Conservation (phyloP, 768 basidiomycete species). For the Leccinum variicolor region DNA sequence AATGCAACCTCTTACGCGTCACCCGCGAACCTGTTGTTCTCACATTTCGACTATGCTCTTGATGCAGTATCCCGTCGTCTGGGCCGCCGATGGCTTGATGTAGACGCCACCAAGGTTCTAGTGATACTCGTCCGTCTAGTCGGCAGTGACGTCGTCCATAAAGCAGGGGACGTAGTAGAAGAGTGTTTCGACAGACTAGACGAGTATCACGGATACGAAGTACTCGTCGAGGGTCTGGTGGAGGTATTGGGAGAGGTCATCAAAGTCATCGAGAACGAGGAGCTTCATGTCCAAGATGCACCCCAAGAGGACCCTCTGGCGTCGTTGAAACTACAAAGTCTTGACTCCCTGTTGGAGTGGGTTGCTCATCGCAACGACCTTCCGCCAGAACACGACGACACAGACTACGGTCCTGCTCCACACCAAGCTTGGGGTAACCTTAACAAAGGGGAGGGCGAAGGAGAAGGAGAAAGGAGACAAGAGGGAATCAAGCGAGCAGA, state of each 20-base stretch:
- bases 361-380: conserved; percentile 44
- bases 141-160: conserved; percentile 81
- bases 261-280: conserved; percentile 65
- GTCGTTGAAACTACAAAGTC: conserved; percentile 29
- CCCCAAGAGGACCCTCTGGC: conserved; percentile 17
- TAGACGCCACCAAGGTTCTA: conserved; percentile 87
- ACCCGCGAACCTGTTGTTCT: conserved; percentile 79
- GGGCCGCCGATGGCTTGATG: conserved; percentile 75
- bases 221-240: conserved; percentile 82
- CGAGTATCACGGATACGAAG: conserved; percentile 90
- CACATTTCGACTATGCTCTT: conserved; percentile 96
- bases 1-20: conserved; percentile 84
- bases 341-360: conserved; percentile 65
- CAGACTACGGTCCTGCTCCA: conserved; percentile 60
- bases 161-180: conserved; percentile 92
- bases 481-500: conserved; percentile 4
- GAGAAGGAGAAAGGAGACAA: conserved; percentile 20
- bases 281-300: conserved; percentile 26
- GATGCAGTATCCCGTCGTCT: conserved; percentile 86
- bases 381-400: conserved; percentile 36
- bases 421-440: conserved; percentile 52
- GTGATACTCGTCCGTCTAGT: conserved; percentile 82
- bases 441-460: conserved; percentile 23
- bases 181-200: conserved; percentile 97
- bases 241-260: conserved; percentile 87